Evolutionary conservation across 306 rosid species (phyloP).

Genomic region (Trifolium repens): DNA sequence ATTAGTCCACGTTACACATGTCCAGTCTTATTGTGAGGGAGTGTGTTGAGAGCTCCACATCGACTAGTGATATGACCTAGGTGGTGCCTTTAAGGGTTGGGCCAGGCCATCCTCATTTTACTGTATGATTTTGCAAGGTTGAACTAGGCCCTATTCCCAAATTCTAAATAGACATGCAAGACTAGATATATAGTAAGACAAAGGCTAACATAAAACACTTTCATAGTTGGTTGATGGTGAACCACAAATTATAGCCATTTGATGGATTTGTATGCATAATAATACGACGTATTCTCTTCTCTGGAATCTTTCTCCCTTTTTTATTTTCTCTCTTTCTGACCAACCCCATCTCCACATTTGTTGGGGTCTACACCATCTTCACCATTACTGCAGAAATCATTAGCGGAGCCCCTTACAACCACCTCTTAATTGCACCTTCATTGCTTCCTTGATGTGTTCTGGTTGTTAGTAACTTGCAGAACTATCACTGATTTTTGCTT

Average conservation of each 20-base stretch:
- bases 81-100: not conserved
- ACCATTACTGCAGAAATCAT: too few species aligned
- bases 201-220: not conserved
- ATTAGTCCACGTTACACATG: not conserved
- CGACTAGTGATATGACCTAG: not conserved
- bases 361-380: not conserved
- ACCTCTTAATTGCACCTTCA: not conserved
- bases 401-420: too few species aligned
- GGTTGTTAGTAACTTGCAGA: not conserved
- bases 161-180: conserved; percentile 1
- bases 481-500: not conserved
- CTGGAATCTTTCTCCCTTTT: not conserved
- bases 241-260: not conserved
- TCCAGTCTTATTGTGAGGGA: not conserved
- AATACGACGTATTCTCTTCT: not conserved
- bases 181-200: conserved; percentile 1
- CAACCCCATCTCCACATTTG: not conserved
- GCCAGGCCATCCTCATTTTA: not conserved
- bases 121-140: not conserved
- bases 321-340: not conserved
- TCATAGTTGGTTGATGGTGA: not conserved
- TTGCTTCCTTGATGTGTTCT: not conserved
- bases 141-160: not conserved
- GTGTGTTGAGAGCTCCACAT: not conserved
- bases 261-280: not conserved